phyloP scores from a whole-genome alignment of 495 filamentous ascomycete species.

The Neurospora pannonica region DNA sequence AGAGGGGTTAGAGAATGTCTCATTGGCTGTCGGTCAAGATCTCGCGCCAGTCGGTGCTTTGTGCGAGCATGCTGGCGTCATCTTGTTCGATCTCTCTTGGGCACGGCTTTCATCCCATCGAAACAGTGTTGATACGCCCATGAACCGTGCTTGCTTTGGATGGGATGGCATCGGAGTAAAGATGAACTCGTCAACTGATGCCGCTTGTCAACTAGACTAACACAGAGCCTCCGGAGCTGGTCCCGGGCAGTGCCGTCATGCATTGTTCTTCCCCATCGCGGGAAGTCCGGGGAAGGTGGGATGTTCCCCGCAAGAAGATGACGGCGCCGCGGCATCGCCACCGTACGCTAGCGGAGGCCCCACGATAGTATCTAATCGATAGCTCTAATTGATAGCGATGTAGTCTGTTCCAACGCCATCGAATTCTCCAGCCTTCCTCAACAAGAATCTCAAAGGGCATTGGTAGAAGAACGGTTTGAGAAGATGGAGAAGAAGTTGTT shows the following conservation, averaged over 20 bases:
- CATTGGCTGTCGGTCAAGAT: neutral
- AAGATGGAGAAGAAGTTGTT: neutral
- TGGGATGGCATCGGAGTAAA: neutral
- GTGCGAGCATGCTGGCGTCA: neutral
- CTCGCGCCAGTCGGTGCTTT: neutral
- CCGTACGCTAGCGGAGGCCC: neutral
- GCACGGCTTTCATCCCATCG: neutral
- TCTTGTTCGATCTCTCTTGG: neutral
- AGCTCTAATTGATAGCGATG: neutral
- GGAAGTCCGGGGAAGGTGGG: neutral
- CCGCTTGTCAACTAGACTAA: neutral
- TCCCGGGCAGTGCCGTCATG: neutral
- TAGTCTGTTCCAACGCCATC: neutral
- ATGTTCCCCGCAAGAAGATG: neutral
- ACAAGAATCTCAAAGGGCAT: neutral
- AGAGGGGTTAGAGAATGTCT: neutral
- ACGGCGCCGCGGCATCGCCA: neutral
- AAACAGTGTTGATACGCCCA: neutral
- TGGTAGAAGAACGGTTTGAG: neutral
- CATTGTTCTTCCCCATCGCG: neutral
- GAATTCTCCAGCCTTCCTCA: neutral
- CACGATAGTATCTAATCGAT: neutral
- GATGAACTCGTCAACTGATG: neutral
- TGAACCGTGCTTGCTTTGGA: neutral
- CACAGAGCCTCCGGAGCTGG: neutral